phyloP scores from a whole-genome alignment of 495 filamentous ascomycete genomes.

The Aspergillus ostianus region DNA sequence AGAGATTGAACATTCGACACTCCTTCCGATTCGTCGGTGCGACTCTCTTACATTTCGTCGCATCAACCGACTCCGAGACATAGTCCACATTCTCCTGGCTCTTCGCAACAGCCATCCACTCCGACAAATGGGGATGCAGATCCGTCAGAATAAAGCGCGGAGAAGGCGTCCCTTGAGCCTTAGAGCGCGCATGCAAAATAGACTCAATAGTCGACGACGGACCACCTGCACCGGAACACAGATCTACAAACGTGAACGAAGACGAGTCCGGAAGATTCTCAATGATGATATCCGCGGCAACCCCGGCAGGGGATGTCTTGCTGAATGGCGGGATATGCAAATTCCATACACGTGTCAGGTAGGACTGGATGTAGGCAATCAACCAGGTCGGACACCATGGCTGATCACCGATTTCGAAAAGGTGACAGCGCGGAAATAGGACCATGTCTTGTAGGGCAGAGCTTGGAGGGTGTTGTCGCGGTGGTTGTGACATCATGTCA shows the following conservation, averaged over 20 bases:
- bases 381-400: conserved; percentile 34
- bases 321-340: conserved; percentile 22
- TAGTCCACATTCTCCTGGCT: conserved; percentile 53
- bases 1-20: conserved; percentile 68
- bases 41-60: conserved; percentile 27
- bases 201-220: conserved; percentile 63
- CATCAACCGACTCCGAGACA: conserved; percentile 59
- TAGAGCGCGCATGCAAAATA: conserved; percentile 48
- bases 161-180: conserved; percentile 21
- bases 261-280: conserved; percentile 38
- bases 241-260: conserved; percentile 63
- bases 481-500: not conserved
- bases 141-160: conserved; percentile 69
- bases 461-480: not conserved
- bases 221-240: conserved; percentile 72
- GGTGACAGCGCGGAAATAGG: conserved; percentile 27
- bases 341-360: conserved; percentile 36
- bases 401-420: conserved; percentile 39
- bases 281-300: conserved; percentile 42
- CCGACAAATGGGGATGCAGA: conserved; percentile 61
- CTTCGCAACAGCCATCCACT: conserved; percentile 55
- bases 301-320: conserved; percentile 20
- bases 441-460: not conserved
- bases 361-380: conserved; percentile 29
- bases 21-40: conserved; percentile 34